These are phyloP conservation scores for Keithomyces neogunnii DNA, from an alignment of 2,329 filamentous ascomycete species.

Conservation along the genomic window DNA sequence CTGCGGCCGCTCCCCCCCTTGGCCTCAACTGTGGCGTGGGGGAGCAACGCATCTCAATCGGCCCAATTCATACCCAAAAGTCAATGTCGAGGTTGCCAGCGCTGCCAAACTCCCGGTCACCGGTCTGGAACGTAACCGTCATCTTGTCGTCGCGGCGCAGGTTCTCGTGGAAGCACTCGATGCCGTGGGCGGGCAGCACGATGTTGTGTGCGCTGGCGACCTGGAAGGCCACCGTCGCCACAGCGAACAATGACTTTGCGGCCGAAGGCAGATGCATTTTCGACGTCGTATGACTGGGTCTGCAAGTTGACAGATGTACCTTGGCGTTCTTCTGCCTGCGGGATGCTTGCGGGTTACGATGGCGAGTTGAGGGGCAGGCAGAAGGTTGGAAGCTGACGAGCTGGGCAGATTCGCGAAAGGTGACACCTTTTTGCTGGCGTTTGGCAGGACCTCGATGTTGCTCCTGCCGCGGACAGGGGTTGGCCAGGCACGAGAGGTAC, in stretches of 20 bases:
- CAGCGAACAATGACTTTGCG: conserved; percentile 32
- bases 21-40: background rate
- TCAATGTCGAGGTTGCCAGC: conserved; percentile 94
- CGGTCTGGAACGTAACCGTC: conserved; percentile 97
- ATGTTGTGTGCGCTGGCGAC: conserved; percentile 84
- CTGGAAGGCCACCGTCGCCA: conserved; percentile 35
- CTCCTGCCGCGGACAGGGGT: background rate
- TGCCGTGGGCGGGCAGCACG: conserved; percentile 81
- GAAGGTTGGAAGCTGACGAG: background rate
- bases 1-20: background rate
- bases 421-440: conserved; percentile 6
- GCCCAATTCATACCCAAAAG: conserved; percentile 70
- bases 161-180: conserved; percentile 95
- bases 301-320: background rate
- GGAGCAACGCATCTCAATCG: background rate
- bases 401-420: background rate
- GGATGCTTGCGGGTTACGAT: background rate
- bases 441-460: background rate
- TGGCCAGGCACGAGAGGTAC: background rate
- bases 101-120: conserved; percentile 89
- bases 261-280: conserved; percentile 25
- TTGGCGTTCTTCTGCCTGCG: background rate
- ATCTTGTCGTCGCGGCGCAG: conserved; percentile 94
- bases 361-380: background rate
- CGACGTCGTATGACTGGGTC: background rate